These are phyloP conservation scores for Coprinellus aureogranulatus DNA, from an alignment of 768 basidiomycete species.

Conservation along the genomic window DNA sequence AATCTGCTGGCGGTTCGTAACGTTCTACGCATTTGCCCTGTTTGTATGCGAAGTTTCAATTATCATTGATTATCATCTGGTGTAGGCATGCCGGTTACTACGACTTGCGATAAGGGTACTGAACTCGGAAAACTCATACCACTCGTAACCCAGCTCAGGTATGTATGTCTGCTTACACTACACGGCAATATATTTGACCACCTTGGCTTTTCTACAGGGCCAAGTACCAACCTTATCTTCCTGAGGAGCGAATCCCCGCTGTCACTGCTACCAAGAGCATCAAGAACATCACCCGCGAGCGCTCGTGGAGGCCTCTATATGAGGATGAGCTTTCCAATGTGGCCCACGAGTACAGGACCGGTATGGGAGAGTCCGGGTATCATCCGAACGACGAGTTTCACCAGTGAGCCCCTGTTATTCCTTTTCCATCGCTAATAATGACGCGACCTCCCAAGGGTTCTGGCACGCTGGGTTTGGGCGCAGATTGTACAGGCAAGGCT, in stretches of 20 bases:
- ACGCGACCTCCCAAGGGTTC: constrained; percentile 4
- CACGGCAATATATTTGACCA: neutral
- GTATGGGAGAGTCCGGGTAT: constrained; percentile 19
- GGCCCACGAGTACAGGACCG: constrained; percentile 15
- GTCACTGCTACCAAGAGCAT: constrained; percentile 22
- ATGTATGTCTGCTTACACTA: constrained; percentile 1
- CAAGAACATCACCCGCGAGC: constrained; percentile 29
- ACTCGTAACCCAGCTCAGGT: constrained; percentile 19
- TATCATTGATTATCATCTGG: neutral
- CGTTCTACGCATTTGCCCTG: neutral
- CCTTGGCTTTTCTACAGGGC: constrained; percentile 7
- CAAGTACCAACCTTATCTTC: constrained; percentile 17
- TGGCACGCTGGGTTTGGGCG: constrained; percentile 24
- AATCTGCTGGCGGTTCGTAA: constrained; percentile 15
- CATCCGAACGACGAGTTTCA: constrained; percentile 18
- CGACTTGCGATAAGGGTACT: constrained; percentile 19
- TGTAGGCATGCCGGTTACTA: constrained; percentile 22
- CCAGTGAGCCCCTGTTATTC: constrained; percentile 13
- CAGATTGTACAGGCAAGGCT: constrained; percentile 19
- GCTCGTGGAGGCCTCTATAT: constrained; percentile 24
- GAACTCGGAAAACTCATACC: constrained; percentile 22
- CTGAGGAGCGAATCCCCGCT: constrained; percentile 18
- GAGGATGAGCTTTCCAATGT: constrained; percentile 27
- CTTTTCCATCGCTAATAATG: neutral
- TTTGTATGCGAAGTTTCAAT: neutral